These are phyloP conservation scores for Lepidium aucheri DNA, from an alignment of 345 rosid species.

Conservation along the genomic window DNA sequence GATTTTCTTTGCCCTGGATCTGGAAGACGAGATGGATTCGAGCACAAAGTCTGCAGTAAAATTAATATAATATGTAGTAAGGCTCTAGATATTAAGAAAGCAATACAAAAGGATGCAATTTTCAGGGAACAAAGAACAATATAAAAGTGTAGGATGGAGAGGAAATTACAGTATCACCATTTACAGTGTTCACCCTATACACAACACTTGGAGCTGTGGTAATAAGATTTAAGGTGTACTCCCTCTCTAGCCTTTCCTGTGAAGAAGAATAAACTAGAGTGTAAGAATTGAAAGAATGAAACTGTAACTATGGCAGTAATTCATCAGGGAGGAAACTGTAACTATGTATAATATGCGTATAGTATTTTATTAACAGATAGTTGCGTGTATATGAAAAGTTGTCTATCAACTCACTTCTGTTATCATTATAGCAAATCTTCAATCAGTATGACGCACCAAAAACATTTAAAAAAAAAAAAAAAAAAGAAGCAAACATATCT, in stretches of 20 bases:
- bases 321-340: background rate
- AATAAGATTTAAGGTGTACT: slow-evolving; percentile 88
- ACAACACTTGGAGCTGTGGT: slow-evolving; percentile 99
- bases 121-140: slow-evolving; percentile 8
- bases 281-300: background rate
- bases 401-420: background rate
- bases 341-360: background rate
- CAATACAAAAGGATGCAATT: background rate
- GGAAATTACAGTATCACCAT: slow-evolving; percentile 75
- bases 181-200: slow-evolving; percentile 69
- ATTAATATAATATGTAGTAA: slow-evolving; percentile 16
- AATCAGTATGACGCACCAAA: background rate
- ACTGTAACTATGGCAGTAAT: background rate
- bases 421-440: background rate
- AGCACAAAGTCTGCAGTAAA: slow-evolving; percentile 75
- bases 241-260: slow-evolving; percentile 99
- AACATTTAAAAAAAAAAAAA: background rate
- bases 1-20: slow-evolving; percentile 87
- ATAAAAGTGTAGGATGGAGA: slow-evolving; percentile 22
- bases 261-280: slow-evolving; percentile 6
- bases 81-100: slow-evolving; percentile 10
- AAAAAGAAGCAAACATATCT: slow-evolving; percentile 17
- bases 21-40: slow-evolving; percentile 95
- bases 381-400: background rate
- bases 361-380: background rate